Evolutionary conservation across 2,329 filamentous ascomycete species (phyloP).

Genomic region (Calonectria hongkongensis): DNA sequence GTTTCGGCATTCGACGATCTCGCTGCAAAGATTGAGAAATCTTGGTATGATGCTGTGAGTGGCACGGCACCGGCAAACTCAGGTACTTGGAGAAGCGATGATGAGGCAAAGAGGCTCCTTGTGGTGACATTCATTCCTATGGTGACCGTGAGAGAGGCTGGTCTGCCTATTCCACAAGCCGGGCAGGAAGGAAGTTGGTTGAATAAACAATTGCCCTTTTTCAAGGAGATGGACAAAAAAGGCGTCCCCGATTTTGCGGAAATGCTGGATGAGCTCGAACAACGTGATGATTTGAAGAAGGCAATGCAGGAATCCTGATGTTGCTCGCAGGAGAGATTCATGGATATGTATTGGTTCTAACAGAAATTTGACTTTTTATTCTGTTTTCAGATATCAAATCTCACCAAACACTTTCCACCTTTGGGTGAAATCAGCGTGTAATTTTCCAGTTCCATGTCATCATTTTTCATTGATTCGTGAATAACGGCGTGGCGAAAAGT

Average conservation of each 20-base stretch:
- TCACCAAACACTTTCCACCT: background rate
- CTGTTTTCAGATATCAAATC: background rate
- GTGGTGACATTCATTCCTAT: constrained; percentile 47
- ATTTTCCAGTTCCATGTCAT: no score
- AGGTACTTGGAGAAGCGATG: background rate
- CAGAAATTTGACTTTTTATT: background rate
- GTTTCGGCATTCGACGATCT: constrained; percentile 43
- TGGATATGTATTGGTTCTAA: background rate
- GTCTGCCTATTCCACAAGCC: constrained; percentile 46
- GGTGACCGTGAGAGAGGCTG: constrained; percentile 45
- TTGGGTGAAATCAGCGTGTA: background rate
- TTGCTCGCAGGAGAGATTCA: background rate
- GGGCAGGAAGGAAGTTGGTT: constrained; percentile 47
- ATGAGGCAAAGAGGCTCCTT: constrained; percentile 39
- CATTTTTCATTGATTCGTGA: background rate
- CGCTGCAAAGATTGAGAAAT: constrained; percentile 37
- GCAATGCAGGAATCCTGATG: constrained; percentile 13
- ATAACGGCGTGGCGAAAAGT: background rate
- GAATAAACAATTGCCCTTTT: constrained; percentile 32
- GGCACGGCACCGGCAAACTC: background rate
- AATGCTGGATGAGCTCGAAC: constrained; percentile 32
- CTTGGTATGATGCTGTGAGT: constrained; percentile 40
- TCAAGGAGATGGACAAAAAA: constrained; percentile 39
- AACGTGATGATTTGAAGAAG: constrained; percentile 34
- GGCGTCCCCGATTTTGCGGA: constrained; percentile 21